These are phyloP conservation scores for Pichia nanzhaoensis DNA, from an alignment of 805 yeast species.

Conservation along the genomic window DNA sequence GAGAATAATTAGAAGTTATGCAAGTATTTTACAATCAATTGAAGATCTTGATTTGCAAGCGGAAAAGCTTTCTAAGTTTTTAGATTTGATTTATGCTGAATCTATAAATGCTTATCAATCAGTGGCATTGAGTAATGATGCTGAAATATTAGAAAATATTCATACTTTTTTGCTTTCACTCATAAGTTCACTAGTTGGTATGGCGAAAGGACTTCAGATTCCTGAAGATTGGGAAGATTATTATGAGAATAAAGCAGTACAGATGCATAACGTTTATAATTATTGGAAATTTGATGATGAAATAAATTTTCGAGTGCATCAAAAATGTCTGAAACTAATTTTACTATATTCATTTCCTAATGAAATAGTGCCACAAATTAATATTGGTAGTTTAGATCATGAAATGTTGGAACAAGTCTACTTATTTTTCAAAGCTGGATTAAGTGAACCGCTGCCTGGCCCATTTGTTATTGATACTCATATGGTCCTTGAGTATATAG, in stretches of 20 bases:
- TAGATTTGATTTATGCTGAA: slow-evolving; percentile 20
- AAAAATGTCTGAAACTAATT: slow-evolving; percentile 9
- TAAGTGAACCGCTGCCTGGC: slow-evolving; percentile 55
- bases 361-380: not conserved
- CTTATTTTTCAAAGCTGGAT: slow-evolving; percentile 54
- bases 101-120: slow-evolving; percentile 15
- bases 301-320: slow-evolving; percentile 28
- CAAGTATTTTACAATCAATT: slow-evolving; percentile 53
- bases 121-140: not conserved
- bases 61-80: slow-evolving; percentile 19
- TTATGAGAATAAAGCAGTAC: slow-evolving; percentile 29
- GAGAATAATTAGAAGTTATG: slow-evolving; percentile 53
- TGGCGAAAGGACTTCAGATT: slow-evolving; percentile 62
- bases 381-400: slow-evolving; percentile 30
- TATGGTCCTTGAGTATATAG: slow-evolving; percentile 36
- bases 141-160: slow-evolving; percentile 19
- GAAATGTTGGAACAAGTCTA: slow-evolving; percentile 59
- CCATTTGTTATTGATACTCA: slow-evolving; percentile 52
- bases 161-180: slow-evolving; percentile 48
- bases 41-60: slow-evolving; percentile 42
- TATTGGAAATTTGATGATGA: slow-evolving; percentile 36
- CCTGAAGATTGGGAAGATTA: slow-evolving; percentile 47
- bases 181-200: slow-evolving; percentile 55
- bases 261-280: slow-evolving; percentile 19
- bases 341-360: slow-evolving; percentile 7